Evolutionary conservation across 2,329 filamentous ascomycete genomes (phyloP), one percentile per base, ranked within the genome.

Genomic region (Hypoxylon sp.): DNA sequence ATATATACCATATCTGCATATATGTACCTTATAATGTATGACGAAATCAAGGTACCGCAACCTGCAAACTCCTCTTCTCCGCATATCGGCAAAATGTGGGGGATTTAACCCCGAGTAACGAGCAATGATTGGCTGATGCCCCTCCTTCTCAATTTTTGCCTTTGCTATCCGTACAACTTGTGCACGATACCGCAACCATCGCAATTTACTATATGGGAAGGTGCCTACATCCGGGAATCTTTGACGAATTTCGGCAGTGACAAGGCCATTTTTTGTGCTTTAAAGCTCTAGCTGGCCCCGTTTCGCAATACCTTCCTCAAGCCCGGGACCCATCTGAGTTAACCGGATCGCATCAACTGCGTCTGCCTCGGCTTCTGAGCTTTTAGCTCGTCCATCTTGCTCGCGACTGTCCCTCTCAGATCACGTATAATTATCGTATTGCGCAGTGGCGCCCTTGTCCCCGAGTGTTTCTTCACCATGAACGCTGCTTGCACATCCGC

Each of bases 51-150:
- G 19, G 39, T 19, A 44, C 39, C 39, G 46, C n/a, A 50, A 50
- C 55, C 50, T 60, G 22, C 47, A 59, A 58, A 22, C 46, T 66
- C 53, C 63, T 51, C 55, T 68, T 70, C 74, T 75, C 73, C 74
- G 74, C 73, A 71, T 52, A 74, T 74, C 74, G 74, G 74, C 74
- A 76, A 61, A 74, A 74, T 68, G 67, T 73, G 71, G 72, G 72
- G 71, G 66, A 69, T 70, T 24, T 50, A 31, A 62, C 31, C 55
- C 61, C 51, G 61, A 33, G 51, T 22, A n/a, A 48, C 46, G 42
- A 26, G 35, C 19, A 48, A 10, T 66, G 55, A 62, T 67, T 59
- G 55, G 64, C 35, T 10, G 44, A 66, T 65, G 59, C 72, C 73
- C 69, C 69, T 70, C 61, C 50, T 42, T 47, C 54, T 61, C 52